Percentiles rank a stretch among this genome's conserved stretches.
These are phyloP conservation scores for Lentinula boryana DNA, from an alignment of 768 basidiomycete genomes.

Conservation along the genomic window DNA sequence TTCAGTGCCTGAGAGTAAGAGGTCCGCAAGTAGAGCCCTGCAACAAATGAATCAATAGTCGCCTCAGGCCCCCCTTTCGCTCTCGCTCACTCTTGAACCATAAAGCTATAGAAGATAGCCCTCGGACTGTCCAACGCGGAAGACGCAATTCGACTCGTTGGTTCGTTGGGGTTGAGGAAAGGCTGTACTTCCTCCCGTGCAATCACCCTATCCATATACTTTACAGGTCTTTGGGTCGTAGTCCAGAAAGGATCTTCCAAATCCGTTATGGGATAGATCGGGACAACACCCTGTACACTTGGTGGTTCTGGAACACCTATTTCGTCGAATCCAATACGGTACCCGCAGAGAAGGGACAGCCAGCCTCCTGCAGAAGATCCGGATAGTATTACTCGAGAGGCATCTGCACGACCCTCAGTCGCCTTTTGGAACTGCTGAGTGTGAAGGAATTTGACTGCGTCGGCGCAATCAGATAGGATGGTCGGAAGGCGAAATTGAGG, in stretches of 20 bases:
- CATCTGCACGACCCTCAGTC: slow-evolving; percentile 23
- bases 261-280: slow-evolving; percentile 33
- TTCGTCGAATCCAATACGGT: slow-evolving; percentile 28
- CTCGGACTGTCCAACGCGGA: slow-evolving; percentile 20
- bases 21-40: slow-evolving; percentile 22
- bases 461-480: slow-evolving; percentile 27
- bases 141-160: slow-evolving; percentile 16
- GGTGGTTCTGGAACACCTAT: slow-evolving; percentile 23
- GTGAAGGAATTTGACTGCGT: slow-evolving; percentile 26
- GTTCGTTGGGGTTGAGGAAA: slow-evolving; percentile 22
- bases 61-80: neutral
- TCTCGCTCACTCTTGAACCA: slow-evolving; percentile 31
- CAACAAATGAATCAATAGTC: neutral
- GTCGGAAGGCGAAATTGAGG: slow-evolving; percentile 29
- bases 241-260: slow-evolving; percentile 31
- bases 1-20: slow-evolving; percentile 26
- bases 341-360: slow-evolving; percentile 27
- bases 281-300: slow-evolving; percentile 23
- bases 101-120: slow-evolving; percentile 29
- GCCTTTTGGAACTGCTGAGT: slow-evolving; percentile 19
- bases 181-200: slow-evolving; percentile 20
- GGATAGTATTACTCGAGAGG: slow-evolving; percentile 23
- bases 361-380: slow-evolving; percentile 36
- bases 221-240: slow-evolving; percentile 25
- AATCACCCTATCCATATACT: slow-evolving; percentile 27